Evolutionary conservation across 306 rosid genomes (phyloP).

Genomic region (Pyrus pyrifolia): DNA sequence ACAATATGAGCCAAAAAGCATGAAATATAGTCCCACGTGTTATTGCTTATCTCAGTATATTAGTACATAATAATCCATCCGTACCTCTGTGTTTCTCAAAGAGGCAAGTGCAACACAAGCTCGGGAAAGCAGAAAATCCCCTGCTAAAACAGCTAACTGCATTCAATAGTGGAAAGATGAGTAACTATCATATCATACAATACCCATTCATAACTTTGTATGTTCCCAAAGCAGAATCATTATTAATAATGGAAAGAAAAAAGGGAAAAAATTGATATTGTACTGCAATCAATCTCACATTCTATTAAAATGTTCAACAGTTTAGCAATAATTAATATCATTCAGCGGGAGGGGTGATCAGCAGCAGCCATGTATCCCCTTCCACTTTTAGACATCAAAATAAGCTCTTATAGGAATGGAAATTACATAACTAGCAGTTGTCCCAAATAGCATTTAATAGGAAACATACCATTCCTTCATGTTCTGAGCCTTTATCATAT

Average conservation of each 20-base stretch:
- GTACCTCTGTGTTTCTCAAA: constrained; percentile 80
- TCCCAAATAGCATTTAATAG: neutral
- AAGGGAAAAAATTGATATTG: neutral
- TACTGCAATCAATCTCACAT: neutral
- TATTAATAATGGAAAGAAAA: neutral
- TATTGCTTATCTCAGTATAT: constrained; percentile 7
- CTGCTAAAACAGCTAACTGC: constrained; percentile 92
- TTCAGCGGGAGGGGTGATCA: neutral
- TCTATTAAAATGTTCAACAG: neutral
- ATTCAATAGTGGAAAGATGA: constrained; percentile 11
- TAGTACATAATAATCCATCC: constrained; percentile 2
- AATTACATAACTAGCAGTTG: neutral
- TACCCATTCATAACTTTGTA: constrained; percentile 5
- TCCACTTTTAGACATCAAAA: neutral
- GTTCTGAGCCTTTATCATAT: neutral
- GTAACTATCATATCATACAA: constrained; percentile 16
- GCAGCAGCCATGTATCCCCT: neutral
- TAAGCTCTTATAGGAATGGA: neutral
- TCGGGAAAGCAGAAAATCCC: constrained; percentile 93
- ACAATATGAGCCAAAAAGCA: neutral
- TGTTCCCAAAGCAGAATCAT: neutral
- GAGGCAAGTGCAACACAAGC: constrained; percentile 97
- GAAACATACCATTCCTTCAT: neutral
- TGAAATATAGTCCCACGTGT: neutral
- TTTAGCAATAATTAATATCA: neutral